A percentile compares a stretch with the other conserved stretches of the same genome.
Evolutionary conservation across 1,284 basidiomycete genomes (phyloP).

Genomic region (Meripilus lineatus): DNA sequence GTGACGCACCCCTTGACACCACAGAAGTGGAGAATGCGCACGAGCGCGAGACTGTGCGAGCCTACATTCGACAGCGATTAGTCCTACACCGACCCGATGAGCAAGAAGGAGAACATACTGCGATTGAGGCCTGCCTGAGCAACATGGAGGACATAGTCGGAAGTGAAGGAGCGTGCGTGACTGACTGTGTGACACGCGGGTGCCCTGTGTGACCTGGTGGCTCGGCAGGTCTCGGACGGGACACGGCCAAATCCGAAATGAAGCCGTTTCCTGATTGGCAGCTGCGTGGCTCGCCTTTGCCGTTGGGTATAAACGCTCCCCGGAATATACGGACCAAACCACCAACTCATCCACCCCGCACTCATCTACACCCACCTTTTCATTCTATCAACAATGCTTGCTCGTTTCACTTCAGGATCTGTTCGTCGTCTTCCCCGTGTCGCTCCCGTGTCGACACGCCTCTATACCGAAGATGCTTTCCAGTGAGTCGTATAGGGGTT

Average conservation of each 20-base stretch:
- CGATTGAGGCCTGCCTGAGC: slow-evolving; percentile 51
- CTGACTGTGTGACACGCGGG: slow-evolving; percentile 15
- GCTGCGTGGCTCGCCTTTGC: too few species aligned
- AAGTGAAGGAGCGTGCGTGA: slow-evolving; percentile 31
- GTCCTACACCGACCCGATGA: slow-evolving; percentile 5
- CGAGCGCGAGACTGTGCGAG: slow-evolving; percentile 33
- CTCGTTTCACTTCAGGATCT: slow-evolving; percentile 36
- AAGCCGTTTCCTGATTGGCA: too few species aligned
- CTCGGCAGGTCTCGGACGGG: slow-evolving; percentile 27
- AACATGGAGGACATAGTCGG: slow-evolving; percentile 51
- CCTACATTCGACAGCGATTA: slow-evolving; percentile 21
- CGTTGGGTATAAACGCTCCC: too few species aligned
- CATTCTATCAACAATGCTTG: slow-evolving; percentile 38
- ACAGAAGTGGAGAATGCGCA: slow-evolving; percentile 63
- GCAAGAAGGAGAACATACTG: slow-evolving; percentile 32
- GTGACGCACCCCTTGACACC: slow-evolving; percentile 57
- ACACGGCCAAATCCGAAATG: slow-evolving; percentile 9
- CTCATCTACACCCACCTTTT: slow-evolving; percentile 15
- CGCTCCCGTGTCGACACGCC: slow-evolving; percentile 29
- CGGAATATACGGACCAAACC: too few species aligned
- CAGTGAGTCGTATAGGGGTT: slow-evolving; percentile 48
- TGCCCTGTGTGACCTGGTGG: slow-evolving; percentile 15
- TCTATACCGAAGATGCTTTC: slow-evolving; percentile 26
- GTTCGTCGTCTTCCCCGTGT: slow-evolving; percentile 40
- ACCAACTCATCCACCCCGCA: not conserved